A percentile compares a stretch with the other conserved stretches of the same genome.
These are phyloP conservation scores for Madurella mycetomatis DNA, from an alignment of 2,329 filamentous ascomycete species.

Conservation along the genomic window DNA sequence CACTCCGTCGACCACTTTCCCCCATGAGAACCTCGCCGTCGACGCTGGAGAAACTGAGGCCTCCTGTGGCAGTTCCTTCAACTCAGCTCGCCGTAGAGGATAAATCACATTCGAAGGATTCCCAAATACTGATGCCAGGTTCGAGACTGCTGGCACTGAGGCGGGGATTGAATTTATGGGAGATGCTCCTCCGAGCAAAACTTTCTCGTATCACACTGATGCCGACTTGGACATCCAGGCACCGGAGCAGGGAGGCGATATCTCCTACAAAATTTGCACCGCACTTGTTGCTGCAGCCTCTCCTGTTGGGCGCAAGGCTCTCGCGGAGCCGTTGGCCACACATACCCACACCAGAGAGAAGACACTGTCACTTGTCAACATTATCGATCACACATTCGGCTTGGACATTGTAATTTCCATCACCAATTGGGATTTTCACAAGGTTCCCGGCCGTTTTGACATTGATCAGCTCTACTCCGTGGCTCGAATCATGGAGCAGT, in stretches of 20 bases:
- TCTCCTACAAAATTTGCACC: slow-evolving; percentile 18
- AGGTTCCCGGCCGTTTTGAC: slow-evolving; percentile 14
- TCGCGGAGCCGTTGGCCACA: slow-evolving; percentile 1
- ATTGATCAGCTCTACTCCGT: slow-evolving; percentile 21
- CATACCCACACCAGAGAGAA: background rate
- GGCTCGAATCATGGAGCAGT: slow-evolving; percentile 22
- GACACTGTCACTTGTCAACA: slow-evolving; percentile 5
- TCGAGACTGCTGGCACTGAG: background rate
- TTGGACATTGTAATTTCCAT: slow-evolving; percentile 24
- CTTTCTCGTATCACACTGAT: slow-evolving; percentile 19
- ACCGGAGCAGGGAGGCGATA: slow-evolving; percentile 1
- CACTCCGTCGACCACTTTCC: too few relatives aligned
- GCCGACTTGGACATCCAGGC: slow-evolving; percentile 22
- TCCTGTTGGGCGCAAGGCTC: slow-evolving; percentile 8
- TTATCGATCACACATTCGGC: slow-evolving; percentile 14
- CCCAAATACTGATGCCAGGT: too few relatives aligned
- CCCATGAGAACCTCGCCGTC: too few relatives aligned
- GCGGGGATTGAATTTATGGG: background rate
- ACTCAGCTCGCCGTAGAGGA: too few relatives aligned
- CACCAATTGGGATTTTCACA: slow-evolving; percentile 25
- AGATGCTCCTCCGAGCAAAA: background rate
- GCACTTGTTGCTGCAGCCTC: slow-evolving; percentile 19
- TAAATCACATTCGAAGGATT: too few relatives aligned
- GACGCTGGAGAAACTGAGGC: too few relatives aligned
- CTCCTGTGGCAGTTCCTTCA: too few relatives aligned